These are phyloP conservation scores for Taxillus chinensis DNA, from an alignment of 164 flowering plant genomes.

Conservation along the genomic window DNA sequence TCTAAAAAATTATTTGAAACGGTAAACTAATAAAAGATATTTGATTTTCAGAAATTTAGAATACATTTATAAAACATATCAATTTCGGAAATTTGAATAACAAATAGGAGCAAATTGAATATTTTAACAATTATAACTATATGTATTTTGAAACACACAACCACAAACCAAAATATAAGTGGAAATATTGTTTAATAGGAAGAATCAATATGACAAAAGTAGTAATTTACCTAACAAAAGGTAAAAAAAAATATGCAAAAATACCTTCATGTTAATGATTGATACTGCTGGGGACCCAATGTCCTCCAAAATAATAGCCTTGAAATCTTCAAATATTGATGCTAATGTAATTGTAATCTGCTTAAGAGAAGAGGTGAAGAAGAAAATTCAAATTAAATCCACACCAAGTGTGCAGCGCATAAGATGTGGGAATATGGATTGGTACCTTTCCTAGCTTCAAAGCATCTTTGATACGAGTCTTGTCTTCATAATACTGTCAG, in stretches of 20 bases:
- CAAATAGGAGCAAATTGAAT: no score
- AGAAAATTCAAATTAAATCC: not conserved
- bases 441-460: slow-evolving; percentile 65
- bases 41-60: no score
- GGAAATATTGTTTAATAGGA: no score
- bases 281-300: slow-evolving; percentile 34
- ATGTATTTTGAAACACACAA: no score
- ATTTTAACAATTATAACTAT: no score
- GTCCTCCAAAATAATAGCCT: slow-evolving; percentile 41
- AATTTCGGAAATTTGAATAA: no score
- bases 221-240: not conserved
- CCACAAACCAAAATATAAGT: no score
- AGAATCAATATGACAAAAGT: not conserved
- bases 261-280: slow-evolving; percentile 68
- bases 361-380: not conserved
- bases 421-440: not conserved
- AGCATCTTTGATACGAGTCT: slow-evolving; percentile 59
- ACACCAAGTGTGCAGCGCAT: not conserved
- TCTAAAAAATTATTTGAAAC: no score
- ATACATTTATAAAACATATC: no score
- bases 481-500: slow-evolving; percentile 81
- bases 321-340: slow-evolving; percentile 72
- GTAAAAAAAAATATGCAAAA: not conserved
- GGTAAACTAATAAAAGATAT: no score
- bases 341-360: slow-evolving; percentile 44